A percentile compares a stretch with the other conserved stretches of the same genome.
These are phyloP conservation scores for Daphne laureola DNA, from an alignment of 441 rosid genomes.

Conservation along the genomic window DNA sequence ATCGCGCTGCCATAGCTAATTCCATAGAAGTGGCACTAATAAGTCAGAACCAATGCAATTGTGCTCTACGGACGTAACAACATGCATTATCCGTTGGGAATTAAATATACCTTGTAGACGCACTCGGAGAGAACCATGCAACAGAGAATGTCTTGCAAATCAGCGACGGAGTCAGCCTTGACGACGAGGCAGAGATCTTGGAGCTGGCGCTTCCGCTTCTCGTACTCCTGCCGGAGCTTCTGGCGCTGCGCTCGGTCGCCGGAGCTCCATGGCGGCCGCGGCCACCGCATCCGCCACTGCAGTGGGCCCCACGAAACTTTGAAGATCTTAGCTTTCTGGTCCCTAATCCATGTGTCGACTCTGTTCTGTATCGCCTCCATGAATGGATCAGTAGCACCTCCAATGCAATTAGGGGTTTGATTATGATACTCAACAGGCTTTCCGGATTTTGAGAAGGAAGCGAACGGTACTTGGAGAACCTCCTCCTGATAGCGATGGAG, in stretches of 20 bases:
- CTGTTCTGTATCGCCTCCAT: slow-evolving; percentile 77
- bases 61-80: too few species aligned
- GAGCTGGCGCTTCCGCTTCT: slow-evolving; percentile 62
- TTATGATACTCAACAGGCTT: too few species aligned
- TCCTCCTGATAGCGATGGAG: too few species aligned
- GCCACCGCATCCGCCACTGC: slow-evolving; percentile 76
- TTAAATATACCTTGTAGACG: slow-evolving; percentile 63
- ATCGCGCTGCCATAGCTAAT: too few species aligned
- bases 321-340: slow-evolving; percentile 61
- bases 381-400: too few species aligned
- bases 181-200: slow-evolving; percentile 69
- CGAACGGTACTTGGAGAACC: too few species aligned
- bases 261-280: slow-evolving; percentile 73
- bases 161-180: slow-evolving; percentile 78
- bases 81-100: too few species aligned
- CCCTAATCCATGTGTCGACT: slow-evolving; percentile 90
- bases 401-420: too few species aligned
- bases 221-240: slow-evolving; percentile 66
- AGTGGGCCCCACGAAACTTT: slow-evolving; percentile 77
- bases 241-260: slow-evolving; percentile 45
- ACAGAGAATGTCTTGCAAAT: slow-evolving; percentile 86
- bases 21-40: too few species aligned
- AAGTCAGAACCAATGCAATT: too few species aligned
- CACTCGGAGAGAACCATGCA: slow-evolving; percentile 97
- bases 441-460: too few species aligned